A percentile compares a stretch with the other conserved stretches of the same genome.
phyloP scores from a whole-genome alignment of 805 yeast species.

The Monosporozyma servazzii region DNA sequence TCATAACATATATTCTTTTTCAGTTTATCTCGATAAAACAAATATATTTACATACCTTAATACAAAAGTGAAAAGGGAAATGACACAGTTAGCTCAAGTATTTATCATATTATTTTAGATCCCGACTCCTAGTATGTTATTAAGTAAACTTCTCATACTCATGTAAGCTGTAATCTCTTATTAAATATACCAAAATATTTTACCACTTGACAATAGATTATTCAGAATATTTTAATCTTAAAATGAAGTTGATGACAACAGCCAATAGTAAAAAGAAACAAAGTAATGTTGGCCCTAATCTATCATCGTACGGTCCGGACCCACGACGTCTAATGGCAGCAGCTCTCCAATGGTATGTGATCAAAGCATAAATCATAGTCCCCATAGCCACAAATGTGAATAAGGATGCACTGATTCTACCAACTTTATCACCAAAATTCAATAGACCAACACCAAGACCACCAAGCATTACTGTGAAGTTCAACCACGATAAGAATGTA shows the following conservation, averaged over 20 bases:
- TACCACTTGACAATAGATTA: not conserved
- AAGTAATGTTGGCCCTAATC: constrained; percentile 96
- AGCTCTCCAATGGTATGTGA: constrained; percentile 99
- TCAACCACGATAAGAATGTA: constrained; percentile 95
- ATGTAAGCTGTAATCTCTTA: not conserved
- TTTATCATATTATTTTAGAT: no score
- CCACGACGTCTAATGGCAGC: constrained; percentile 97
- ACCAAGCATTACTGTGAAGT: constrained; percentile 96
- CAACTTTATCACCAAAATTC: constrained; percentile 91
- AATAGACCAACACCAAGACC: constrained; percentile 92
- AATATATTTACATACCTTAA: not conserved
- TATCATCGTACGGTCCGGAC: constrained; percentile 97
- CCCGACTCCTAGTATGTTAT: no score
- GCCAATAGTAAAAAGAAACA: constrained; percentile 90
- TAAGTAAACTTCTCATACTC: not conserved
- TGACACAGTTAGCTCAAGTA: not conserved
- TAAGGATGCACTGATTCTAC: constrained; percentile 85
- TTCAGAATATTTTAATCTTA: constrained; percentile 40
- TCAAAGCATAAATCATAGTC: constrained; percentile 91
- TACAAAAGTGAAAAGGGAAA: not conserved
- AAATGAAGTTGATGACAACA: constrained; percentile 82
- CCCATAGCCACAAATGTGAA: constrained; percentile 96
- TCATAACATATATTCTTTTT: no score
- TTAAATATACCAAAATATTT: not conserved
- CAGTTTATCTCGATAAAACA: no score